These are phyloP conservation scores for Aurifilum marmelostoma DNA, from an alignment of 2,329 filamentous ascomycete genomes.

Conservation along the genomic window DNA sequence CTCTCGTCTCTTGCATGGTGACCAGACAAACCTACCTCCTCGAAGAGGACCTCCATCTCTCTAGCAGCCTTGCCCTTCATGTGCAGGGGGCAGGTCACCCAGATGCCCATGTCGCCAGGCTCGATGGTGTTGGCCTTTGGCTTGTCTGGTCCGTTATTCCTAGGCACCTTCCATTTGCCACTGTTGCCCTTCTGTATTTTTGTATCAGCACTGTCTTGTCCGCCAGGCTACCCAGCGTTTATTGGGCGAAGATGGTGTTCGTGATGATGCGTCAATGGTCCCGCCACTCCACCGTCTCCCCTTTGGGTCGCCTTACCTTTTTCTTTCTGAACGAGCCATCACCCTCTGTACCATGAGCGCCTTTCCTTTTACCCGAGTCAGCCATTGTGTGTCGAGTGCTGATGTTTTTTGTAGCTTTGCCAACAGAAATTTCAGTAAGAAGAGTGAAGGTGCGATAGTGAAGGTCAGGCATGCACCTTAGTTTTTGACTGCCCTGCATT, in stretches of 20 bases:
- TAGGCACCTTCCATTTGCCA: slow-evolving; percentile 65
- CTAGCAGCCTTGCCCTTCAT: slow-evolving; percentile 71
- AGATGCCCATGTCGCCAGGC: slow-evolving; percentile 73
- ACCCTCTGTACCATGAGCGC: slow-evolving; percentile 10
- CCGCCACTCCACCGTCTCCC: not conserved
- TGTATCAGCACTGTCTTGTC: slow-evolving; percentile 12
- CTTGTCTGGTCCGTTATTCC: slow-evolving; percentile 51
- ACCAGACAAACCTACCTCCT: slow-evolving; percentile 64
- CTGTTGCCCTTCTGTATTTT: slow-evolving; percentile 51
- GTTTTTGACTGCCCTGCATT: slow-evolving; percentile 5
- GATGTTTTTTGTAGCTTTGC: not conserved
- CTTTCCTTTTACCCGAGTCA: slow-evolving; percentile 23
- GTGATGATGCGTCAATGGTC: not conserved
- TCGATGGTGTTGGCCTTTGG: slow-evolving; percentile 56
- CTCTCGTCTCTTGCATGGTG: not conserved
- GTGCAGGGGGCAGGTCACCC: slow-evolving; percentile 75
- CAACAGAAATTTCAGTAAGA: not conserved
- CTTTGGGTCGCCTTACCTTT: slow-evolving; percentile 16
- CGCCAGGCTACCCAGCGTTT: too few species aligned
- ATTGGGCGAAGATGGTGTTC: too few species aligned
- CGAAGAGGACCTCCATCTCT: slow-evolving; percentile 69
- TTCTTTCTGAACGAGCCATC: slow-evolving; percentile 24
- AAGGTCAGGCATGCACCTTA: not conserved
- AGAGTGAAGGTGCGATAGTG: not conserved
- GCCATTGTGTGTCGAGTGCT: slow-evolving; percentile 9